Base-by-base conservation (phyloP, 148 eudicot genomes). In the Limonium bicolor region DNA sequence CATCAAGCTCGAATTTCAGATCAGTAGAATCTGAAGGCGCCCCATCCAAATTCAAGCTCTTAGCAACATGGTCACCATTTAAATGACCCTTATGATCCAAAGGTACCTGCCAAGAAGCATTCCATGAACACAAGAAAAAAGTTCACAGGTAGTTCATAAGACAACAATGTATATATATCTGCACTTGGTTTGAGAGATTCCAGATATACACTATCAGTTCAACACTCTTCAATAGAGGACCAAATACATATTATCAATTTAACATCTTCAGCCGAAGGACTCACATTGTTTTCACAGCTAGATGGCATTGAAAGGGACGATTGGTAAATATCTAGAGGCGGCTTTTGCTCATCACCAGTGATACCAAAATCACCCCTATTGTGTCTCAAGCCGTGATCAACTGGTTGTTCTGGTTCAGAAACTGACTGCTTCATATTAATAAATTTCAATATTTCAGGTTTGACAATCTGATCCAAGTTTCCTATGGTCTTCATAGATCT, bases 381-480 rank as follows among this genome's bases (percentile, higher is more conserved):
- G n/a, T n/a, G n/a, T n/a, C n/a, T n/a, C n/a, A n/a, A 32, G 44
- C 10, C 18, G 22, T 37, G 52, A 42, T 30, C 34, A 26, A 1
- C 25, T 27, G 25, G 29, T 16, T n/a, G 23, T 23, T 30, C 37
- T 1, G 50, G 35, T 25, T 43, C 56, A 11, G 40, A 41, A 27
- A 33, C 27, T 4, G 47, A 11, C 42, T 15, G 35, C 19, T 34
- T 16, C 4, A 30, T 31, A 2, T 18, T 36, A 14, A 20, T 48
- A 55, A 35, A 39, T 5, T 17, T 7, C 31, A 25, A 15, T 18
- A 39, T 48, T 52, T 35, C 49, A 17, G 19, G 29, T 19, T 21
- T 56, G 31, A 36, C 43, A 14, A 7, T 56, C 17, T 16, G 34
- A 63, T 53, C 57, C 17, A 43, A 45, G n/a, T 43, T 36, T 43